Conservation (phyloP, 306 rosid species). For the Vigna trinervia region DNA sequence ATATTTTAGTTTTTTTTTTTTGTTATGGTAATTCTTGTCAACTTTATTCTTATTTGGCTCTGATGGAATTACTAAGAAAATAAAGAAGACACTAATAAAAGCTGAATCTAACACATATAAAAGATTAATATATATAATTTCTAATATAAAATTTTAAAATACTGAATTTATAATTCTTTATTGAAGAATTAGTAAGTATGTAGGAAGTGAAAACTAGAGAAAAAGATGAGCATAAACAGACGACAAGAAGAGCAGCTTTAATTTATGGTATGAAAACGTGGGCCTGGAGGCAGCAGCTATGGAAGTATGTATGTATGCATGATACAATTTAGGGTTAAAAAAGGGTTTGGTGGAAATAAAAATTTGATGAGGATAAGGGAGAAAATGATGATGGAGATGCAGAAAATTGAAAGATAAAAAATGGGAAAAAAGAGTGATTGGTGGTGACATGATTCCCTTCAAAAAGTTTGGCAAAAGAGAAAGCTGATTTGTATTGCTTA, state of each 20-base stretch:
- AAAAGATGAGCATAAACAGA: neutral
- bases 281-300: neutral
- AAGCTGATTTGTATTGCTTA: conserved; percentile 34
- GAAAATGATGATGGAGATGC: conserved; percentile 25
- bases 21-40: neutral
- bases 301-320: no score
- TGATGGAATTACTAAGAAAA: no score
- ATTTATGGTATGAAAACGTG: neutral
- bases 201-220: neutral
- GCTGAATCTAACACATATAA: no score
- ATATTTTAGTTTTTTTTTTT: neutral
- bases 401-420: conserved; percentile 12
- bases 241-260: neutral
- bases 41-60: neutral
- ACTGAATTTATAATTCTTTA: neutral
- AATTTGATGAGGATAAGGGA: conserved; percentile 35
- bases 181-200: neutral
- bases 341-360: neutral
- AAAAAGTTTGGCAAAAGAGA: conserved; percentile 29
- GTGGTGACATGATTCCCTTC: conserved; percentile 30
- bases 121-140: no score
- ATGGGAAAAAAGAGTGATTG: neutral
- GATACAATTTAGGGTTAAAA: conserved; percentile 16
- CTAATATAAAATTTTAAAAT: no score
- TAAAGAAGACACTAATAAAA: no score